These are phyloP conservation scores for Tetrapyrgos nigripes DNA, from an alignment of 1,284 basidiomycete genomes.

Conservation along the genomic window DNA sequence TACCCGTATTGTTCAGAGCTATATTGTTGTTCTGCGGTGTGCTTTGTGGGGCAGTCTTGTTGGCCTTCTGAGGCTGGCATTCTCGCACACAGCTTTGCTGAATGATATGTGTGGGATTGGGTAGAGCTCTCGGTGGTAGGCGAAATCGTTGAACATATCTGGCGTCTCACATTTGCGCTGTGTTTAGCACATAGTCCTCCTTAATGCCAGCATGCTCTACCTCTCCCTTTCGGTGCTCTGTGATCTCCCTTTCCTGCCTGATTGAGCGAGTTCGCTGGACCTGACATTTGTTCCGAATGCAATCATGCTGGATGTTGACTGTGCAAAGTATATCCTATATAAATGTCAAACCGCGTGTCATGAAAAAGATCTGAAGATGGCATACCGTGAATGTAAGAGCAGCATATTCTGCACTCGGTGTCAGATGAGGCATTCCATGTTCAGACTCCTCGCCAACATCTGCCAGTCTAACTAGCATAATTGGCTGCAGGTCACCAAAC, in stretches of 20 bases:
- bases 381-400: not conserved
- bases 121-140: too few species aligned
- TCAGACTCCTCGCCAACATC: not conserved
- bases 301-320: constrained; percentile 9
- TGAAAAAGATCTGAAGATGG: not conserved
- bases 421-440: constrained; percentile 4
- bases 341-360: not conserved
- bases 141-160: constrained; percentile 3
- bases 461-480: not conserved
- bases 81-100: too few species aligned
- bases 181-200: constrained; percentile 2
- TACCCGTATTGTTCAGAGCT: too few species aligned
- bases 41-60: too few species aligned
- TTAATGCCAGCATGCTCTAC: not conserved
- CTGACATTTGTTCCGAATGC: not conserved
- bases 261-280: not conserved
- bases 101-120: too few species aligned
- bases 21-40: too few species aligned
- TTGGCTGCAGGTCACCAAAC: not conserved
- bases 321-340: constrained; percentile 1
- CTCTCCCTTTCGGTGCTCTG: not conserved
- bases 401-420: not conserved
- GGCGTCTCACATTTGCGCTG: constrained; percentile 8
- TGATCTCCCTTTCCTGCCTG: constrained; percentile 1
- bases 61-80: too few species aligned